phyloP scores from a whole-genome alignment of 371 early-diverging fungal species.

The Rhizomucor pusillus region DNA sequence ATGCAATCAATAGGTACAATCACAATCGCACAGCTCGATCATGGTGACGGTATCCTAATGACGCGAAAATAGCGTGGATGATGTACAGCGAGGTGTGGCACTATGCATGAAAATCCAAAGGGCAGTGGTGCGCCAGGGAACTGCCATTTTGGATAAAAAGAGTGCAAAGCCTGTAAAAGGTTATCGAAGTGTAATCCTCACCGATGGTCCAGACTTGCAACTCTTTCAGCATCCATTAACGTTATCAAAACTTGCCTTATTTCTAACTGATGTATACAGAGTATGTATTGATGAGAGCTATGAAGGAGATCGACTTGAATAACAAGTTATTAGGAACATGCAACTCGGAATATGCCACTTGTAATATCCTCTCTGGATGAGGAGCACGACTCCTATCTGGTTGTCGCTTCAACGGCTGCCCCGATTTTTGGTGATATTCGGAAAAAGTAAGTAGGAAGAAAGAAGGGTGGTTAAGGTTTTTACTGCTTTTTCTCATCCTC shows the following conservation, averaged over 20 bases:
- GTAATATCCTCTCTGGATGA: slow-evolving; percentile 66
- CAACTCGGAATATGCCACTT: slow-evolving; percentile 55
- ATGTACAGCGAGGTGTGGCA: slow-evolving; percentile 65
- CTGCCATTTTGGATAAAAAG: slow-evolving; percentile 74
- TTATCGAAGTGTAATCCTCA: slow-evolving; percentile 72
- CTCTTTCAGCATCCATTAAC: slow-evolving; percentile 63
- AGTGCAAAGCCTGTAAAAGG: slow-evolving; percentile 62
- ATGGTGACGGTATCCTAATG: background rate
- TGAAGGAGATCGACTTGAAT: background rate
- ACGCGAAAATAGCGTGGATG: slow-evolving; percentile 33
- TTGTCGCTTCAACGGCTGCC: slow-evolving; percentile 66
- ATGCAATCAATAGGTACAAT: slow-evolving; percentile 64
- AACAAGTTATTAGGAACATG: slow-evolving; percentile 45
- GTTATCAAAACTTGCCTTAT: slow-evolving; percentile 70
- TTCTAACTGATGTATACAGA: slow-evolving; percentile 75
- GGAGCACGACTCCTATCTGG: slow-evolving; percentile 59
- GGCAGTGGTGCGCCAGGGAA: slow-evolving; percentile 71
- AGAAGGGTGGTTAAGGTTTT: background rate
- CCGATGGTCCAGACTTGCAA: slow-evolving; percentile 51
- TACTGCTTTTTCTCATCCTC: background rate
- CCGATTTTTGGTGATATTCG: slow-evolving; percentile 58
- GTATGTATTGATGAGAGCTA: slow-evolving; percentile 40
- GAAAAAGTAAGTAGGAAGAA: slow-evolving; percentile 59
- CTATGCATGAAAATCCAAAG: slow-evolving; percentile 75
- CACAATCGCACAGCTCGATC: background rate